Base-by-base conservation (phyloP, 1,284 basidiomycete genomes). In the Termitomyces sp. region DNA sequence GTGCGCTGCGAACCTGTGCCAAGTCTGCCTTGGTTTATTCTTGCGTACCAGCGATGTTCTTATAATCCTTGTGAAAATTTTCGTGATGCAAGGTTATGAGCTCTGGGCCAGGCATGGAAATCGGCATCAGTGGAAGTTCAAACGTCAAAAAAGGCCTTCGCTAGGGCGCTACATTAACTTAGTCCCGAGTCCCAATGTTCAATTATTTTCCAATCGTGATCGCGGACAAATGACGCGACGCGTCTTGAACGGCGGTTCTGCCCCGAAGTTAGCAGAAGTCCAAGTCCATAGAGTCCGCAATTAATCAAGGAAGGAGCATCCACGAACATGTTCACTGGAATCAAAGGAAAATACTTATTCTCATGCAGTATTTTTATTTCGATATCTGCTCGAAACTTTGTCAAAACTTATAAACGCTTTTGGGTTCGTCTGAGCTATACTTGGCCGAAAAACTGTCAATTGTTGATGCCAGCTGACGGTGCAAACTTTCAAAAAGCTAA, bases 1-100 rank as follows among this genome's bases (percentile, higher is more conserved):
- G 45, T 30, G 48, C 50, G 6, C 51, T 50, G 17, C 31, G 34
- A 24, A 10, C 24, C 26, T 52, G 15, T n/a, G n/a, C n/a, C n/a
- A n/a, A n/a, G n/a, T 51, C 47, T 48, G 54, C 40, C 41, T 57
- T 50, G 19, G 41, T 33, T n/a, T 57, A 44, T 34, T 55, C n/a
- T n/a, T 40, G 50, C 1, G 53, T 38, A 7, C 49, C 49, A 17
- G 41, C 50, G 10, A 55, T 26, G 9, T 44, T 49, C 21, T 58
- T 48, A 30, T 54, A 52, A 46, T 56, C 53, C 24, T 46, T 39
- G 31, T 49, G 5, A 36, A n/a, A 46, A 47, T 58, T 47, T 21
- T 51, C 28, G 26, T 53, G 57, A 17, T 42, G 45, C 19, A 55
- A 24, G 2, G 53, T 52, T 10, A 24, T 31, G 38, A 54, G 44